Base-by-base conservation (phyloP, 164 flowering plant species). In the Amborella trichopoda region DNA sequence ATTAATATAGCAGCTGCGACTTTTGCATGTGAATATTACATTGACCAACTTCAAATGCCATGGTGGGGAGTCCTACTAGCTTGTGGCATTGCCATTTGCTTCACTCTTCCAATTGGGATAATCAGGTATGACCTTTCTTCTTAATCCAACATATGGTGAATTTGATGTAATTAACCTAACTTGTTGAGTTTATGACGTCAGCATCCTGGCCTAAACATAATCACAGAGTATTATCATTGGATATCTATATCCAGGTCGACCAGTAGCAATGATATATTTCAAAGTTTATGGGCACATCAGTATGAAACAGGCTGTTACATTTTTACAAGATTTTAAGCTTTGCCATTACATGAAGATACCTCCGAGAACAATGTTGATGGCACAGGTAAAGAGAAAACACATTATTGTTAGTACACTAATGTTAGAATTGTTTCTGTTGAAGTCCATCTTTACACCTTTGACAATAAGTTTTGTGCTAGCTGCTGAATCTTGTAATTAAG, bases 191-290 rank as follows among this genome's bases (percentile, higher is more conserved):
- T n/a, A n/a, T 14, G 16, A n/a, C n/a, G 0, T n/a, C 67, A 72
- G 87, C 54, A 74, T 28, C 88, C 88, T 12, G 86, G 88, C 1
- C 55, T 80, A 68, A 82, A 71, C 48, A 54, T 71, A 23, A 64
- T 71, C 50, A 67, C 72, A 4, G 72, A 67, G 60, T 71, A 67
- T 38, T 26, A 50, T 71, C 6, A 71, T 64, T n/a, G 69, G 72
- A 40, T 45, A 43, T 40, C 1, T 67, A 8, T 64, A 58, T 14
- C 69, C 72, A 1, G 75, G 67, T 16, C 58, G 28, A 17, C 72
- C 75, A 11, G 68, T 71, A 6, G 75, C 75, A 10, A 71, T 67
- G 39, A 61, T 71, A 17, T 64, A 69, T 47, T 71, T 71, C 55
- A 71, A 71, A 50, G 61, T 55, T 11, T 71, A 67, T 38, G 75